Evolutionary conservation across 257 asterid species (phyloP).

Genomic region (Ehretia macrophylla): DNA sequence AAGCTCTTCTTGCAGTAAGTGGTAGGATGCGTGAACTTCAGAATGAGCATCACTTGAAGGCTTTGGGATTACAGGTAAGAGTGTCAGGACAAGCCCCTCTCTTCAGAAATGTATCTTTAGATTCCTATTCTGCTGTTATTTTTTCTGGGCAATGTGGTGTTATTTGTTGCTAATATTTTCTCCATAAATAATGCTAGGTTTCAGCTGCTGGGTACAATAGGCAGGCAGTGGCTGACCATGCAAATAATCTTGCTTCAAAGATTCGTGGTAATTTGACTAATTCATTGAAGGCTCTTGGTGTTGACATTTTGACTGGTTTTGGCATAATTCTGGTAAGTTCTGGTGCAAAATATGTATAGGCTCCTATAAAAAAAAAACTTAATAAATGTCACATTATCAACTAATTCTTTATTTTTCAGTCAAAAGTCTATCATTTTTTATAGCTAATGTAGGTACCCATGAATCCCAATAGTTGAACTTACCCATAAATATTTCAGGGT

Average conservation of each 20-base stretch:
- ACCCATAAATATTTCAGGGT: conserved; percentile 15
- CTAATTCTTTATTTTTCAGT: too few species aligned
- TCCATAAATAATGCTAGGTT: conserved; percentile 24
- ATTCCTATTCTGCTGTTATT: not conserved
- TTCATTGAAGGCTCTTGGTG: conserved; percentile 39
- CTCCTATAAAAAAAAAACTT: not conserved
- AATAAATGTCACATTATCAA: not conserved
- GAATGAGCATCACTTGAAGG: conserved; percentile 55
- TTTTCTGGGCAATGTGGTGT: not conserved
- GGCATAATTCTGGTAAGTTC: conserved; percentile 31
- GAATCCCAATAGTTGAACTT: not conserved
- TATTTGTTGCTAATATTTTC: conserved; percentile 4
- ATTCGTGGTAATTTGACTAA: conserved; percentile 37
- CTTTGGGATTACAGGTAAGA: conserved; percentile 53
- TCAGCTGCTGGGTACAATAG: conserved; percentile 45
- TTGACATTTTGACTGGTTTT: conserved; percentile 39
- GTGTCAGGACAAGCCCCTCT: not conserved
- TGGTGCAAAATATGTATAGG: too few species aligned
- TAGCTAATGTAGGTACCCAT: too few species aligned
- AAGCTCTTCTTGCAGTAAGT: conserved; percentile 59
- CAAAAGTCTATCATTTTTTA: too few species aligned
- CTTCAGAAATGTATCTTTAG: not conserved
- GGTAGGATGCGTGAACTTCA: conserved; percentile 63
- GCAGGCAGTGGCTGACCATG: conserved; percentile 47
- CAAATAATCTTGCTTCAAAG: conserved; percentile 39